Evolutionary conservation across 2,329 filamentous ascomycete species (phyloP), one percentile per base, ranked within the genome.

Genomic region (Aspergillus niger): DNA sequence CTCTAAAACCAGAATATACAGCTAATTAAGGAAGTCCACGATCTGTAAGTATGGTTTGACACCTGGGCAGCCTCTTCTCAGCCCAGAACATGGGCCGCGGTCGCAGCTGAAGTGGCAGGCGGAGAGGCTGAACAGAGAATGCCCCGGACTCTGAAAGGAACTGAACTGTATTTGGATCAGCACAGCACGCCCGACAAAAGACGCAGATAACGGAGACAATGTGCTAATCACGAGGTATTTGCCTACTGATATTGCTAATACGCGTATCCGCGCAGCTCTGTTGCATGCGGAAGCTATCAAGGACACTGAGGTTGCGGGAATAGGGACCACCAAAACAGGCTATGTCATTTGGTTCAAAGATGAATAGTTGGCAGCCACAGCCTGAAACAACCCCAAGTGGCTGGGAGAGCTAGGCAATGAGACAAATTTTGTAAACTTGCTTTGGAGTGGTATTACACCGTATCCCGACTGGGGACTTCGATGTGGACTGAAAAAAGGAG

Each of bases 381-480:
- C 44, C n/a, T 3, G n/a, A 15, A 43, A 20, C 39, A 43, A 43
- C n/a, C 10, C 39, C n/a, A 8, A n/a, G 39, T 43, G 39, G 39
- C 39, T 43, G 4, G 13, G 17, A 3, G 39, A 43, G n/a, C 15
- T 17, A 17, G 39, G 39, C 10, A 43, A 43, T 8, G n/a, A 43
- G n/a, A 43, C n/a, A 3, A 43, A 43, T 5, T 1, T 17, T 2
- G 39, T 43, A 17, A 63, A 65, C 64, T 22, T 49, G 60, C 38
- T 69, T 65, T 30, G 55, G 62, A 6, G 55, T 70, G 6, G 61
- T 68, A 1, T 51, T 69, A 15, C 49, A 71, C 50, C 57, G 55
- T 11, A 55, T 60, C 11, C 68, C 61, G 7, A 70, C 62, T 6
- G 61, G 67, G 51, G 65, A 67, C 43, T 61, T 69, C 41, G 32